Evolutionary conservation across 306 rosid genomes (phyloP), one percentile per base, ranked within the genome.

Genomic region (Prunus fruticosa): DNA sequence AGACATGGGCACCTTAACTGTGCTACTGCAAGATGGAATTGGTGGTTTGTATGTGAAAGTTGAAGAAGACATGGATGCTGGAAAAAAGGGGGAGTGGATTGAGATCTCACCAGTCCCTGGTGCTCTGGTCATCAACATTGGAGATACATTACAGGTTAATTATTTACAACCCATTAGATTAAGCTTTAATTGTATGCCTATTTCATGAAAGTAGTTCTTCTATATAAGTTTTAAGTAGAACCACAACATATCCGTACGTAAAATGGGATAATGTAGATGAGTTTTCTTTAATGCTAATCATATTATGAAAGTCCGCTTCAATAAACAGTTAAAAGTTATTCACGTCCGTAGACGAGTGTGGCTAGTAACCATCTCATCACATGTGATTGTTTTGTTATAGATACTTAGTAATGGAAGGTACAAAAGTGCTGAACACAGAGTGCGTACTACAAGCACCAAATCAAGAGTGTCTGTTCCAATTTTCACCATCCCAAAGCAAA

Each of bases 351-450:
- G 15, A 9, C 47, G 1, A 0, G 41, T 32, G 69, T 64, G 69
- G 47, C 49, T 18, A 64, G 25, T 16, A 57, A 57, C 19, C 25
- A 30, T 45, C 20, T 28, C 13, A n/a, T 28, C 34, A 14, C 16
- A 3, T 58, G 15, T 47, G n/a, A 19, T 9, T 67, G 27, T 34
- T 61, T 1, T 22, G 50, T 32, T 22, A 1, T 20, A 85, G 90
- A 83, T 86, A 78, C 27, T 91, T n/a, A 91, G 91, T 73, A 89
- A 89, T 78, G 93, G 93, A 15, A 87, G 71, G 82, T 89, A 89
- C 34, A 84, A 81, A 79, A 91, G 92, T 66, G 87, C 90, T 14
- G 92, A 89, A 69, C 93, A 89, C 77, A 68, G 85, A 69, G 93
- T 82, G 3, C 79, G 83, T 38, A 84, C 90, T 5, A 81, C 84